A percentile compares a stretch with the other conserved stretches of the same genome.
These are phyloP conservation scores for Lantana camara DNA, from an alignment of 257 asterid genomes.

Conservation along the genomic window DNA sequence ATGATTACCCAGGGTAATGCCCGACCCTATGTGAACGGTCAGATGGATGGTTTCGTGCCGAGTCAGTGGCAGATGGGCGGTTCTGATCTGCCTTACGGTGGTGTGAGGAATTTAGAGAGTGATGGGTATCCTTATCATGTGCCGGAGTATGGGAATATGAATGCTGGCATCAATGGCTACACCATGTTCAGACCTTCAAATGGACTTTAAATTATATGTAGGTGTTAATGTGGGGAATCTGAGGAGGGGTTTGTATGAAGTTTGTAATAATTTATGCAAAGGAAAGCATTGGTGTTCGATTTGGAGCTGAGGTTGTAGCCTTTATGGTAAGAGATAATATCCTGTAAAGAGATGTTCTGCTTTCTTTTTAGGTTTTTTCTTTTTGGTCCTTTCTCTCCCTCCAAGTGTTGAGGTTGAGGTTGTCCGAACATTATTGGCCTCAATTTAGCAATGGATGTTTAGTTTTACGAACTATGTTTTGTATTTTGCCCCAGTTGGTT, in stretches of 20 bases:
- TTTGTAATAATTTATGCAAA: slow-evolving; percentile 32
- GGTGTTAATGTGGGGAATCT: slow-evolving; percentile 11
- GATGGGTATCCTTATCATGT: slow-evolving; percentile 54
- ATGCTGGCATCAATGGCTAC: slow-evolving; percentile 61
- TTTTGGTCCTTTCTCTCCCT: slow-evolving; percentile 10
- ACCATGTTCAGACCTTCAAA: slow-evolving; percentile 69
- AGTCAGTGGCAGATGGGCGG: slow-evolving; percentile 75
- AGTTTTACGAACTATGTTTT: neutral
- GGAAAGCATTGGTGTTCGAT: slow-evolving; percentile 27
- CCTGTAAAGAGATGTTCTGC: slow-evolving; percentile 31
- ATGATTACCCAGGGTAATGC: slow-evolving; percentile 48
- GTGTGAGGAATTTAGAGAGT: slow-evolving; percentile 43
- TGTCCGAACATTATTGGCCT: slow-evolving; percentile 28
- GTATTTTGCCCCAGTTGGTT: neutral
- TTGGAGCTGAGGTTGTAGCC: slow-evolving; percentile 37
- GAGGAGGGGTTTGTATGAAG: slow-evolving; percentile 14
- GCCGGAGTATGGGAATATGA: slow-evolving; percentile 55
- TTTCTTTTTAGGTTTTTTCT: slow-evolving; percentile 14
- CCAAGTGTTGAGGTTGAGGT: slow-evolving; percentile 25
- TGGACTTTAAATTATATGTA: slow-evolving; percentile 50
- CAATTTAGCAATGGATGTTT: slow-evolving; percentile 23
- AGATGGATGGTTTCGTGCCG: slow-evolving; percentile 52
- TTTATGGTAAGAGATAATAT: slow-evolving; percentile 26
- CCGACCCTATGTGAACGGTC: slow-evolving; percentile 55
- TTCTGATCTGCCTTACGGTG: slow-evolving; percentile 47